Conservation (phyloP, 257 asterid genomes). For the Nemophila menziesii region DNA sequence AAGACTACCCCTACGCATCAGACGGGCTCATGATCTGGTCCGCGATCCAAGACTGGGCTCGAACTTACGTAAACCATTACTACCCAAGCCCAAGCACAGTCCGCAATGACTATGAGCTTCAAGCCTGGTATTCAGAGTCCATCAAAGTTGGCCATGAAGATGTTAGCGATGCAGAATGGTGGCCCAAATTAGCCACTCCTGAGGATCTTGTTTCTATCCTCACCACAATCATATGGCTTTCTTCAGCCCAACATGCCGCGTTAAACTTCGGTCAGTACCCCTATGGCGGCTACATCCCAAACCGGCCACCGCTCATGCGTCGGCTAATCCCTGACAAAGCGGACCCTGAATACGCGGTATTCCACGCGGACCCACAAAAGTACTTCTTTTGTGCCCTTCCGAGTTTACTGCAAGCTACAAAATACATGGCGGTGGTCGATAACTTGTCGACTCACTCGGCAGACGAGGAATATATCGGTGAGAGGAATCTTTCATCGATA, state of each 20-base stretch:
- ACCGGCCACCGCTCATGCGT: slow-evolving; percentile 87
- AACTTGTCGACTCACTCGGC: slow-evolving; percentile 84
- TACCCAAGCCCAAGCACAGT: slow-evolving; percentile 47
- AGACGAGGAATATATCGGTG: slow-evolving; percentile 87
- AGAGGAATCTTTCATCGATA: slow-evolving; percentile 61
- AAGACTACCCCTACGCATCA: slow-evolving; percentile 84
- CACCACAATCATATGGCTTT: slow-evolving; percentile 79
- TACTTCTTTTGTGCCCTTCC: slow-evolving; percentile 71
- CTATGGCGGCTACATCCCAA: slow-evolving; percentile 89
- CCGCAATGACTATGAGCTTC: slow-evolving; percentile 71
- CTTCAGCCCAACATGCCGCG: slow-evolving; percentile 96
- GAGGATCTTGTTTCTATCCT: slow-evolving; percentile 62
- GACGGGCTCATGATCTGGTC: slow-evolving; percentile 91
- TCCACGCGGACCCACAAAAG: slow-evolving; percentile 64
- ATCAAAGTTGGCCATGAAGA: slow-evolving; percentile 85
- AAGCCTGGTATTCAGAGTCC: slow-evolving; percentile 95
- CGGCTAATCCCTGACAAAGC: slow-evolving; percentile 60
- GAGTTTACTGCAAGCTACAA: slow-evolving; percentile 78
- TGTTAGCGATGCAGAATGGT: slow-evolving; percentile 61
- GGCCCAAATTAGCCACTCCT: slow-evolving; percentile 73
- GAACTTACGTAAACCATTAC: slow-evolving; percentile 46
- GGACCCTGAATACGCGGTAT: slow-evolving; percentile 57
- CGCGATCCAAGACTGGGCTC: slow-evolving; percentile 60
- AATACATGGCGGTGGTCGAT: slow-evolving; percentile 93
- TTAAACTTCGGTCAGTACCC: slow-evolving; percentile 93